Evolutionary conservation across 2,329 filamentous ascomycete genomes (phyloP), one percentile per base, ranked within the genome.

Genomic region (Pleomassaria siparia): DNA sequence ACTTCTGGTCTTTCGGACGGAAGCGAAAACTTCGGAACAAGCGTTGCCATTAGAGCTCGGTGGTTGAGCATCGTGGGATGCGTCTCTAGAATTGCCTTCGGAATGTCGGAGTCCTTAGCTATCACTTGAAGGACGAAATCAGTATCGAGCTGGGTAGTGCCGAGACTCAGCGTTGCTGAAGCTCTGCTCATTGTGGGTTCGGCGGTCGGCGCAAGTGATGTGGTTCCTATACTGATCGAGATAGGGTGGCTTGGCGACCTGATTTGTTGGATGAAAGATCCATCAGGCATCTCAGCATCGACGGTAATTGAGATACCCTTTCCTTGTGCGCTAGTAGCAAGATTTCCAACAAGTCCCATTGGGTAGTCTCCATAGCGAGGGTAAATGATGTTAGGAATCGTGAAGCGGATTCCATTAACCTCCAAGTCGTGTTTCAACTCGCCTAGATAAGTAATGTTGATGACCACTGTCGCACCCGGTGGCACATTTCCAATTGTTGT

Each of bases 401-500:
- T 89, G 61, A 86, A 87, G 6, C 85, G 79, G 21, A 87, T 74
- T 5, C 85, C 85, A 59, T 90, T 84, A 2, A 80, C 75, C 51
- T 85, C 81, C 35, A 83, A 79, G 60, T 89, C 86, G 55, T 89
- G 84, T 70, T 88, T 88, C 44, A 90, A 75, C 63, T 90, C 86
- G 2, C 83, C 84, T 4, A 88, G 75, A 51, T 87, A 89, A 0
- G 49, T 81, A 46, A 89, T 81, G 10, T 85, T 76, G 6, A 89
- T 79, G 6, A 76, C 64, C 26, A 88, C 71, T 26, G 74, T 77
- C 13, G 79, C 77, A 0, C 75, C 76, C 0, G 80, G 76, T 0
- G 84, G 82, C 0, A 90, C 77, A 53, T 88, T 89, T 9, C 86
- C 86, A 1, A 91, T 71, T 0, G 78, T 82, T 0, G 85, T 86